These are phyloP conservation scores for Halophytophthora polymorphica DNA, from an alignment of 352 stramenopile genomes.

Conservation along the genomic window DNA sequence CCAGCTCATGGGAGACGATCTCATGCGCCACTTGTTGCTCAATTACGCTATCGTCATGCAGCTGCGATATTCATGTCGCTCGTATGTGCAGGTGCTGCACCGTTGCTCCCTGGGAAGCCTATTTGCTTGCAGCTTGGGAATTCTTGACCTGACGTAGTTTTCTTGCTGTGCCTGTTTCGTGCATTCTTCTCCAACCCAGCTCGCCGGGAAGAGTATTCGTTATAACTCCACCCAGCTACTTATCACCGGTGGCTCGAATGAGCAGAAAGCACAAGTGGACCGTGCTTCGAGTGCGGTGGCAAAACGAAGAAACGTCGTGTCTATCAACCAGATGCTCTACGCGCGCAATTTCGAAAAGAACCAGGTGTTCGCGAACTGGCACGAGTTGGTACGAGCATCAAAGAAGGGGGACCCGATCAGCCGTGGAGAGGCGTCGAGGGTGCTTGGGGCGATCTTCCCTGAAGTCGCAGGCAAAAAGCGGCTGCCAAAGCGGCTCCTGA, in stretches of 20 bases:
- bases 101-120: background rate
- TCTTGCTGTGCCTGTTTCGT: slow-evolving; percentile 1
- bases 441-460: slow-evolving; percentile 51
- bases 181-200: slow-evolving; percentile 11
- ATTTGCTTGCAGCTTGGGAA: background rate
- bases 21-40: slow-evolving; percentile 62
- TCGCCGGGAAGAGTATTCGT: slow-evolving; percentile 52
- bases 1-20: slow-evolving; percentile 53
- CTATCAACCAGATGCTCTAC: slow-evolving; percentile 70
- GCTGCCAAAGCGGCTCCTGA: slow-evolving; percentile 52
- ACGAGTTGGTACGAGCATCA: slow-evolving; percentile 31
- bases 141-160: background rate
- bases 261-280: background rate
- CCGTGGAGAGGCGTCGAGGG: slow-evolving; percentile 31
- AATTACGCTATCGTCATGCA: slow-evolving; percentile 60
- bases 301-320: slow-evolving; percentile 20
- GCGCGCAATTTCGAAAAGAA: slow-evolving; percentile 34
- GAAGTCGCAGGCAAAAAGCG: slow-evolving; percentile 26
- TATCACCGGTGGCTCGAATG: background rate
- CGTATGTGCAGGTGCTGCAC: slow-evolving; percentile 54
- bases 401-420: slow-evolving; percentile 29
- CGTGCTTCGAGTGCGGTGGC: background rate
- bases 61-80: slow-evolving; percentile 21
- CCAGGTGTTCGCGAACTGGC: slow-evolving; percentile 30
- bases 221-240: slow-evolving; percentile 6